These are phyloP conservation scores for Tetrahymena borealis DNA, from an alignment of 73 alveolate genomes.

Conservation along the genomic window DNA sequence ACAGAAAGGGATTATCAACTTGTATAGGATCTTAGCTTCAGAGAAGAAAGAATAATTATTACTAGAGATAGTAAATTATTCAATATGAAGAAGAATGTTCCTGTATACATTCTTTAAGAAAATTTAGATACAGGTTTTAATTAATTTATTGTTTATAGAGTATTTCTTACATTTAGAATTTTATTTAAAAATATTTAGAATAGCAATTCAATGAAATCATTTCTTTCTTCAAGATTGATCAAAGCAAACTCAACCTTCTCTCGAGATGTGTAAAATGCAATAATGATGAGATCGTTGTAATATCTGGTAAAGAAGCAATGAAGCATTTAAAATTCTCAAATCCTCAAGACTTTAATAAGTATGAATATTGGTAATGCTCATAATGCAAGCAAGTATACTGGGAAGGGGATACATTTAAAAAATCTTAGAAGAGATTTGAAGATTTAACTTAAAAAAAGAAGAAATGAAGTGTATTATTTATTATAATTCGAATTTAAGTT, in stretches of 20 bases:
- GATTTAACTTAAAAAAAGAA: not conserved
- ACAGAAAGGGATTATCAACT: slow-evolving; percentile 11
- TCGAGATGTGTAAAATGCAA: slow-evolving; percentile 27
- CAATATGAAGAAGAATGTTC: not conserved
- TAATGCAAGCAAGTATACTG: not conserved
- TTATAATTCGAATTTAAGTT: no score
- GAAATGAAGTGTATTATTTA: not conserved
- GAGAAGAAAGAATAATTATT: slow-evolving; percentile 15
- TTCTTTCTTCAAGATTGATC: not conserved
- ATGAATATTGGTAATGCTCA: not conserved
- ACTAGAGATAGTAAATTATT: slow-evolving; percentile 35
- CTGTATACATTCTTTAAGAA: not conserved
- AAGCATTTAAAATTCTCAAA: slow-evolving; percentile 5
- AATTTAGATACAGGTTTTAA: not conserved
- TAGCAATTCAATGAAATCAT: slow-evolving; percentile 26
- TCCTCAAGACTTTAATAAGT: not conserved
- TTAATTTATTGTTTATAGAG: not conserved
- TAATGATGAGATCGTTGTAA: not conserved
- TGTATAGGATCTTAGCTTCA: not conserved
- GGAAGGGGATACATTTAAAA: not conserved
- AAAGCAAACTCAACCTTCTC: not conserved
- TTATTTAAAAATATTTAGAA: not conserved
- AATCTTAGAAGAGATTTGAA: not conserved
- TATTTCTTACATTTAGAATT: not conserved
- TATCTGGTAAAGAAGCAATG: not conserved